Evolutionary conservation across 2,329 filamentous ascomycete species (phyloP).

Genomic region (Spiromastix sp.): DNA sequence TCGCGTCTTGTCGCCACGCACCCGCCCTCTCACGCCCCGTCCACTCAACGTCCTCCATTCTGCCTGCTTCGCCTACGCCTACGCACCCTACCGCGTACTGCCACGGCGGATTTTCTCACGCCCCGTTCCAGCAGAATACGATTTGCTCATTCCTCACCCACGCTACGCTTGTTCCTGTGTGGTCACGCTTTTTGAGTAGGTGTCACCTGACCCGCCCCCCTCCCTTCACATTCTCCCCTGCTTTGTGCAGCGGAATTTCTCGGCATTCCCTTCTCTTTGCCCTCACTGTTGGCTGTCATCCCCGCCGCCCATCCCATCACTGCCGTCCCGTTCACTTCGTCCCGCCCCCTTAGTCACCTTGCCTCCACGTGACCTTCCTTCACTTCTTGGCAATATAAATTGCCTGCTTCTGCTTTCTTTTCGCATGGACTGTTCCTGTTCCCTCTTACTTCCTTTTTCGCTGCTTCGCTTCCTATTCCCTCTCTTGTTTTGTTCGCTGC

Average conservation of each 20-base stretch:
- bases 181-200: conserved; percentile 1
- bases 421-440: conserved; percentile 24
- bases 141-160: too few relatives aligned
- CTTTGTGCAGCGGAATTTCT: background rate
- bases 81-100: background rate
- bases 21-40: conserved; percentile 2
- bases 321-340: conserved; percentile 9
- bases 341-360: conserved; percentile 15
- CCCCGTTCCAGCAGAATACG: too few relatives aligned
- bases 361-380: conserved; percentile 26
- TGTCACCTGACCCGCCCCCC: background rate
- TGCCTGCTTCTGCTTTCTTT: conserved; percentile 12
- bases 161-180: too few relatives aligned
- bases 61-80: background rate
- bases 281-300: conserved; percentile 13
- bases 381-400: conserved; percentile 37
- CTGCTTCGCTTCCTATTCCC: conserved; percentile 17
- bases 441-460: conserved; percentile 21
- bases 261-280: conserved; percentile 5
- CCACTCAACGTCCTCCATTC: background rate
- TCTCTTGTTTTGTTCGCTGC: too few relatives aligned
- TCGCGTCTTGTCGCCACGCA: conserved; percentile 14
- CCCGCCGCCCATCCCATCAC: conserved; percentile 1
- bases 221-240: background rate
- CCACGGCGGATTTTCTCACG: background rate